These are phyloP conservation scores for Atkinsonella texensis DNA, from an alignment of 2,329 filamentous ascomycete species.

Conservation along the genomic window DNA sequence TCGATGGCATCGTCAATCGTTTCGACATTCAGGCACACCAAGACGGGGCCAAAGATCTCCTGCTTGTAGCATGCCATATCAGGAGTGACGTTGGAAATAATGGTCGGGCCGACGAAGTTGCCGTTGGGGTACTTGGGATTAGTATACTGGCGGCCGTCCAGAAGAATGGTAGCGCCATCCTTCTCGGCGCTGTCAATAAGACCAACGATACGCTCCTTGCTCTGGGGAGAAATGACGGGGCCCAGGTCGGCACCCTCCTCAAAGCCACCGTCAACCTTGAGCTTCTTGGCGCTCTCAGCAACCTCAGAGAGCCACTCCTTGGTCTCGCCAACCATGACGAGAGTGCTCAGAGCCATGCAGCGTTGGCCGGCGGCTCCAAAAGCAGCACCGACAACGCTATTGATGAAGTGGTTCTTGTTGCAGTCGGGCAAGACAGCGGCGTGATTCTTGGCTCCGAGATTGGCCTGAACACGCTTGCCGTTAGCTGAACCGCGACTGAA, in stretches of 20 bases:
- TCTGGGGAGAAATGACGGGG: slow-evolving; percentile 69
- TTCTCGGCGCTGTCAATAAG: slow-evolving; percentile 66
- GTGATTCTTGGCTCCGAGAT: slow-evolving; percentile 82
- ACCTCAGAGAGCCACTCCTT: slow-evolving; percentile 73
- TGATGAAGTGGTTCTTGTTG: slow-evolving; percentile 84
- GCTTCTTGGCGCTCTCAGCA: slow-evolving; percentile 59
- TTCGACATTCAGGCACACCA: slow-evolving; percentile 68
- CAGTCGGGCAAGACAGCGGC: slow-evolving; percentile 73
- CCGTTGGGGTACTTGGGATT: slow-evolving; percentile 72
- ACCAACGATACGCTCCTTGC: slow-evolving; percentile 65
- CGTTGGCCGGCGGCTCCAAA: slow-evolving; percentile 78
- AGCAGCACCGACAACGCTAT: slow-evolving; percentile 71
- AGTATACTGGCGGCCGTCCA: slow-evolving; percentile 66
- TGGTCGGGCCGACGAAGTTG: slow-evolving; percentile 75
- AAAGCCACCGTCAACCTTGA: slow-evolving; percentile 71
- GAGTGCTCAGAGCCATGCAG: slow-evolving; percentile 76
- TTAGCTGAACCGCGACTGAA: slow-evolving; percentile 67
- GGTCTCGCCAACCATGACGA: slow-evolving; percentile 76
- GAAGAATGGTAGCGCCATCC: slow-evolving; percentile 71
- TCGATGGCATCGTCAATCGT: slow-evolving; percentile 71
- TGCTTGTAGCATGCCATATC: slow-evolving; percentile 77
- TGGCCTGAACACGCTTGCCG: slow-evolving; percentile 80
- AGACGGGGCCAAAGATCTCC: slow-evolving; percentile 77
- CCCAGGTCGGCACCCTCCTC: slow-evolving; percentile 70
- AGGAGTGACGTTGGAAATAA: slow-evolving; percentile 69